These are phyloP conservation scores for Candida vartiovaarae DNA, from an alignment of 805 yeast genomes.

Conservation along the genomic window DNA sequence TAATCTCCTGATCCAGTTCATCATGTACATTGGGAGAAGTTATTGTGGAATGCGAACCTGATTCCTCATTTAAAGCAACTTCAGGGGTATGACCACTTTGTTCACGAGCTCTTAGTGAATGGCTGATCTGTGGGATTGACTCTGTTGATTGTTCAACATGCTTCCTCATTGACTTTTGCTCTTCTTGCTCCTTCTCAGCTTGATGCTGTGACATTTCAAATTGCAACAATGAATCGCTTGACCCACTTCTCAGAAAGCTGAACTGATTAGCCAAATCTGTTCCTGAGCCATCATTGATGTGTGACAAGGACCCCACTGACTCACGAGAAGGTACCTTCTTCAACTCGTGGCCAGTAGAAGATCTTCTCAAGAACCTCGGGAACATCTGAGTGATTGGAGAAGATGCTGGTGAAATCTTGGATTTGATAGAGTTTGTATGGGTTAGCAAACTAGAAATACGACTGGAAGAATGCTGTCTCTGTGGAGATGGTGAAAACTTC, in stretches of 20 bases:
- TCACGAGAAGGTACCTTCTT: conserved; percentile 14
- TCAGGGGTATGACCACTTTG: background rate
- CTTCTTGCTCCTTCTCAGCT: no score
- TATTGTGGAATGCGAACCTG: no score
- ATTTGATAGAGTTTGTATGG: conserved; percentile 9
- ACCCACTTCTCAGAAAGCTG: background rate
- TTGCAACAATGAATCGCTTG: no score
- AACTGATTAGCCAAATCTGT: background rate
- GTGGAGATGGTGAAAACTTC: background rate
- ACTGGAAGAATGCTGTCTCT: background rate
- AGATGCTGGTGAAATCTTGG: conserved; percentile 12
- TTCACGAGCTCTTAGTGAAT: conserved; percentile 16
- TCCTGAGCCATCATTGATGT: conserved; percentile 23
- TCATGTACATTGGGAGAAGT: no score
- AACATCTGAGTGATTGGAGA: conserved; percentile 20
- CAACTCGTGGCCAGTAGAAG: conserved; percentile 3
- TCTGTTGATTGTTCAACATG: conserved; percentile 1
- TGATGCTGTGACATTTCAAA: no score
- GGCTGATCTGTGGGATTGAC: conserved; percentile 19
- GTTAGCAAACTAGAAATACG: conserved; percentile 2
- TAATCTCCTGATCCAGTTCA: no score
- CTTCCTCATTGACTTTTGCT: background rate
- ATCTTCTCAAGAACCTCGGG: conserved; percentile 19
- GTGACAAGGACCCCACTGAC: conserved; percentile 18
- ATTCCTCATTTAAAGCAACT: no score